Conservation (phyloP, 192 early-diverging fungal species). For the Coemansia sp. region DNA sequence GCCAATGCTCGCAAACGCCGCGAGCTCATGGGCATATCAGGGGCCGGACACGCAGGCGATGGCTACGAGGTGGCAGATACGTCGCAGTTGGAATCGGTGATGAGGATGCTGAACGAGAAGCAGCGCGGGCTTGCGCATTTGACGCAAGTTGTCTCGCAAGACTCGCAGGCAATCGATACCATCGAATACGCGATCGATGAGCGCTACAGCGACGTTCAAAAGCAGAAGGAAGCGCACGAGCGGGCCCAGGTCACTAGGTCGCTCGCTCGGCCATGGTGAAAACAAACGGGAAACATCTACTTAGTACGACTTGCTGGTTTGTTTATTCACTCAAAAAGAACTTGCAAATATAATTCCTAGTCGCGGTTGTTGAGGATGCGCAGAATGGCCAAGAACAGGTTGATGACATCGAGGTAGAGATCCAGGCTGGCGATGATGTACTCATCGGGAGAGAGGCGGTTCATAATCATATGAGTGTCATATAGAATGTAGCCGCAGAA, state of each 20-base stretch:
- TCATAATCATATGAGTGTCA: conserved; percentile 72
- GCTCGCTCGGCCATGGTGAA: conserved; percentile 37
- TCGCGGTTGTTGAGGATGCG: conserved; percentile 58
- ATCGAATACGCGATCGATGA: conserved; percentile 44
- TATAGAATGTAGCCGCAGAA: conserved; percentile 80
- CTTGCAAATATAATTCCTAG: conserved; percentile 8
- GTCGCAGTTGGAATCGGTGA: conserved; percentile 50
- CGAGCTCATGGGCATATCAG: conserved; percentile 32
- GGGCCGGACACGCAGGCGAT: conserved; percentile 17
- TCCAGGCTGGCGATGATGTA: conserved; percentile 64
- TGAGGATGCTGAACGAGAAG: conserved; percentile 57
- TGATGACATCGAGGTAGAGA: conserved; percentile 76
- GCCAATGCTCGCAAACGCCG: conserved; percentile 49
- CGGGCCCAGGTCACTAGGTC: conserved; percentile 34
- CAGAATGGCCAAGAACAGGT: conserved; percentile 72
- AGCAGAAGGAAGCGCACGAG: conserved; percentile 43
- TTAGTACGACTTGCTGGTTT: too few relatives aligned
- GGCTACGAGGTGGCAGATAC: conserved; percentile 62
- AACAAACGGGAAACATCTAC: background rate
- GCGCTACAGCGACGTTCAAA: conserved; percentile 35
- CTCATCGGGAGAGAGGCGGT: conserved; percentile 70
- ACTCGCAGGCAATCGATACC: conserved; percentile 53
- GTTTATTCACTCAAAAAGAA: too few relatives aligned
- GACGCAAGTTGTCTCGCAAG: conserved; percentile 65
- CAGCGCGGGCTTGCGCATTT: conserved; percentile 68